Evolutionary conservation across 768 basidiomycete genomes (phyloP).

Genomic region (Mycena leptocephala): DNA sequence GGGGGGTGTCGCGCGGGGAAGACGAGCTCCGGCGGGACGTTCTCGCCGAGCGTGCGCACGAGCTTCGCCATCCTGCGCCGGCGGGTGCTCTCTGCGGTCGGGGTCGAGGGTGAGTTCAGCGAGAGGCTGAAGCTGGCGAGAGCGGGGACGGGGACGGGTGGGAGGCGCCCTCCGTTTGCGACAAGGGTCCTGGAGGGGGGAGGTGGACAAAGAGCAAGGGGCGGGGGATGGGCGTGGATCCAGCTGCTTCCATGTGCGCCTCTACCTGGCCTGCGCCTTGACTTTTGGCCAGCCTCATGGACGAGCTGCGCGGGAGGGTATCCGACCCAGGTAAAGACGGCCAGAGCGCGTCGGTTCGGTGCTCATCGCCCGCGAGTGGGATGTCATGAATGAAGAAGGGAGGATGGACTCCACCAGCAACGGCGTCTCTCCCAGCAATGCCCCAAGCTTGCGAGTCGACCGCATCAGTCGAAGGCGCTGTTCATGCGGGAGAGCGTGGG

Average conservation of each 20-base stretch:
- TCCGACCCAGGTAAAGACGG: not conserved
- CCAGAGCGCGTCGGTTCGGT: not conserved
- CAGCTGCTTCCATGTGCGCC: too few relatives aligned
- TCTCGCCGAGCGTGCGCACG: slow-evolving; percentile 61
- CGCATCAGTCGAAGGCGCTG: slow-evolving; percentile 57
- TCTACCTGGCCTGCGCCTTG: not conserved
- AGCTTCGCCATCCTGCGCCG: slow-evolving; percentile 63
- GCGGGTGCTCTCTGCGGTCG: slow-evolving; percentile 32
- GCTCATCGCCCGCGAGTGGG: slow-evolving; percentile 5
- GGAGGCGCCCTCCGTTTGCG: not conserved
- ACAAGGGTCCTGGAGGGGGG: not conserved
- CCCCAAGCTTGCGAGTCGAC: slow-evolving; percentile 56
- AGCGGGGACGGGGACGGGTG: slow-evolving; percentile 19
- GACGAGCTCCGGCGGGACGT: slow-evolving; percentile 60
- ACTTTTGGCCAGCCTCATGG: not conserved
- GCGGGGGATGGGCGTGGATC: not conserved
- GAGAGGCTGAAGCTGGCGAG: slow-evolving; percentile 21
- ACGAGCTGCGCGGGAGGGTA: not conserved
- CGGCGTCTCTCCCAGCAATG: slow-evolving; percentile 50
- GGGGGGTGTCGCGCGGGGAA: not conserved
- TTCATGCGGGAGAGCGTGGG: slow-evolving; percentile 50
- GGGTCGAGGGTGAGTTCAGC: not conserved
- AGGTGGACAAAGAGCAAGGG: slow-evolving; percentile 20
- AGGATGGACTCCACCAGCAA: slow-evolving; percentile 8
- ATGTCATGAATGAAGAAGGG: not conserved